These are phyloP conservation scores for Tetracladium marchalianum DNA, from an alignment of 495 filamentous ascomycete genomes.

Conservation along the genomic window DNA sequence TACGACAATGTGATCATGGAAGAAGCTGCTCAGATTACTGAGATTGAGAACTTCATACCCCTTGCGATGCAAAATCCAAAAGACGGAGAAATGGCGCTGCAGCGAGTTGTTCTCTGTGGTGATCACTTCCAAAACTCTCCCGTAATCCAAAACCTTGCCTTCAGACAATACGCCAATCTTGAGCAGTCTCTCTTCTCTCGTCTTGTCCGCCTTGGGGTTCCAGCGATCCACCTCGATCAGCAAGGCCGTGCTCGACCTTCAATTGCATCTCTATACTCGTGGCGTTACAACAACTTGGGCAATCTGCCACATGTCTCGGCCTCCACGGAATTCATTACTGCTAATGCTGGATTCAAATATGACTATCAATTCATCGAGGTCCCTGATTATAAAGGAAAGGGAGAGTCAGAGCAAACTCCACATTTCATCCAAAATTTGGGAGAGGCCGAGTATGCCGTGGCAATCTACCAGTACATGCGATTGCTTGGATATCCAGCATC, in stretches of 20 bases:
- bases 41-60: constrained; percentile 95
- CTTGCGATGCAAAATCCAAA: constrained; percentile 77
- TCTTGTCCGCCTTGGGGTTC: constrained; percentile 81
- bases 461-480: constrained; percentile 95
- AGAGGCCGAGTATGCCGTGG: constrained; percentile 94
- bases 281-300: constrained; percentile 78
- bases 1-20: constrained; percentile 99
- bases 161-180: constrained; percentile 88
- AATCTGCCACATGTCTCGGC: constrained; percentile 67
- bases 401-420: constrained; percentile 84
- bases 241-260: constrained; percentile 82
- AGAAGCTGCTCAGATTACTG: constrained; percentile 96
- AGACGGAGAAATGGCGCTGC: constrained; percentile 62
- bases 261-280: constrained; percentile 84
- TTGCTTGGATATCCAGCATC: constrained; percentile 89
- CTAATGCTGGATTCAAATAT: constrained; percentile 86
- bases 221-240: constrained; percentile 79
- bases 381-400: constrained; percentile 81
- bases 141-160: constrained; percentile 92
- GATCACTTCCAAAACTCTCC: constrained; percentile 97
- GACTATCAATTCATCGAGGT: constrained; percentile 98
- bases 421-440: constrained; percentile 97
- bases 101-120: constrained; percentile 84
- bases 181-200: constrained; percentile 93
- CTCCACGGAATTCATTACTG: constrained; percentile 59